Percentiles rank a stretch among this genome's conserved stretches.
These are phyloP conservation scores for Penicillium roqueforti DNA, from an alignment of 495 filamentous ascomycete genomes.

Conservation along the genomic window DNA sequence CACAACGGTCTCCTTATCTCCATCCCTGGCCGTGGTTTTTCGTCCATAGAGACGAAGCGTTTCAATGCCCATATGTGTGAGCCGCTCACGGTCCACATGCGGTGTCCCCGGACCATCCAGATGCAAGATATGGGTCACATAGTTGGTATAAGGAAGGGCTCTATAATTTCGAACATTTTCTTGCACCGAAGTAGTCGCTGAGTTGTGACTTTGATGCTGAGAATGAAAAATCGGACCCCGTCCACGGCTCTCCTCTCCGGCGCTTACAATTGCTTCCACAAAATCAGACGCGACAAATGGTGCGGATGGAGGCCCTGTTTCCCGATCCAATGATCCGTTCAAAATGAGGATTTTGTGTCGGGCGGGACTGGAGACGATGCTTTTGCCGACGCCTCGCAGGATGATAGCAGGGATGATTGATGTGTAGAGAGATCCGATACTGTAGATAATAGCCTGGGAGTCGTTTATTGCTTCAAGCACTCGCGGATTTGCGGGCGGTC, in stretches of 20 bases:
- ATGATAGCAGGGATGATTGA: constrained; percentile 64
- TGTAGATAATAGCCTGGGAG: constrained; percentile 73
- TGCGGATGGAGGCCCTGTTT: constrained; percentile 62
- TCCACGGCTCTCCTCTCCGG: constrained; percentile 48
- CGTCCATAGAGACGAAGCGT: constrained; percentile 72
- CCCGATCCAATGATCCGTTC: constrained; percentile 77
- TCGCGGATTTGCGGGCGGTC: constrained; percentile 71
- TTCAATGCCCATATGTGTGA: constrained; percentile 67
- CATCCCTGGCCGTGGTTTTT: constrained; percentile 41
- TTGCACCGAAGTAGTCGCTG: constrained; percentile 9
- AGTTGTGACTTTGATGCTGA: background rate
- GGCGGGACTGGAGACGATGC: constrained; percentile 38
- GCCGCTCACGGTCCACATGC: constrained; percentile 58
- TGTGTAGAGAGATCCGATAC: constrained; percentile 86
- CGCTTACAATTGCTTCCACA: constrained; percentile 68
- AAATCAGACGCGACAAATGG: constrained; percentile 74
- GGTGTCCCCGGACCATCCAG: constrained; percentile 71
- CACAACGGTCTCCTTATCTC: constrained; percentile 24
- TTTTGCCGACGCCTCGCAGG: constrained; percentile 43
- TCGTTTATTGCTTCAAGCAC: constrained; percentile 61
- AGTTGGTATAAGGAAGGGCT: constrained; percentile 43
- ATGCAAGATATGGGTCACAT: constrained; percentile 83
- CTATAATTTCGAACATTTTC: constrained; percentile 10
- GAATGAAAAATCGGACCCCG: constrained; percentile 11
- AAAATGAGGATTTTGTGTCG: constrained; percentile 78